Percentiles rank a stretch among this genome's conserved stretches.
Evolutionary conservation across 2,329 filamentous ascomycete genomes (phyloP).

Genomic region (Sclerotiophoma versabilis): DNA sequence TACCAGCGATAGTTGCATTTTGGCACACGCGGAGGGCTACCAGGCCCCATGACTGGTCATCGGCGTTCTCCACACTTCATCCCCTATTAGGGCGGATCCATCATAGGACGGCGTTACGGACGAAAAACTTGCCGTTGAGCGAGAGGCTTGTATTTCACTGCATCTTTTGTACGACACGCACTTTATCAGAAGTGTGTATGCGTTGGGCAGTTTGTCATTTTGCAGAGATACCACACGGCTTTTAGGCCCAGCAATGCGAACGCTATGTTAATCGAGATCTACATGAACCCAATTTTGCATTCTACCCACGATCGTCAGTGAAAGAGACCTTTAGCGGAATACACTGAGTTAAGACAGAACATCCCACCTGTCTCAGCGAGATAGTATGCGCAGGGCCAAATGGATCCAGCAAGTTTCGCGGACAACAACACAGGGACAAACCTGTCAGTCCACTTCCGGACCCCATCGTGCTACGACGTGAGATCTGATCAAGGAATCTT

Average conservation of each 20-base stretch:
- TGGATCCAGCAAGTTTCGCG: slow-evolving; percentile 1
- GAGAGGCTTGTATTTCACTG: slow-evolving; percentile 21
- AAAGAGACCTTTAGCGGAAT: neutral
- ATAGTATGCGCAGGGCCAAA: neutral
- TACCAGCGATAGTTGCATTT: slow-evolving; percentile 44
- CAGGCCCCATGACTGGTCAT: slow-evolving; percentile 33
- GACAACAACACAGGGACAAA: neutral
- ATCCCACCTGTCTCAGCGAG: neutral
- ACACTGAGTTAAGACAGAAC: neutral
- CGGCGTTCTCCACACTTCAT: slow-evolving; percentile 37
- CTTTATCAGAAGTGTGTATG: slow-evolving; percentile 41
- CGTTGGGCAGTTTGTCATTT: slow-evolving; percentile 24
- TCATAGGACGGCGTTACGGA: slow-evolving; percentile 32
- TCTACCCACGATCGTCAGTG: neutral
- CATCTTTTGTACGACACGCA: slow-evolving; percentile 34
- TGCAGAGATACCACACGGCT: slow-evolving; percentile 36
- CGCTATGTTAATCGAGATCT: slow-evolving; percentile 20
- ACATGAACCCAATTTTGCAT: slow-evolving; percentile 1
- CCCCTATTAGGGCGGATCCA: slow-evolving; percentile 28
- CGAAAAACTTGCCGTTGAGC: slow-evolving; percentile 20
- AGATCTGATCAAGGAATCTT: slow-evolving; percentile 13
- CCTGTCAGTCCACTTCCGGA: slow-evolving; percentile 16
- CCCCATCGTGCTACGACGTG: neutral
- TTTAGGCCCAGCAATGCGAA: slow-evolving; percentile 30
- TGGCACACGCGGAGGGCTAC: slow-evolving; percentile 39